phyloP scores from a whole-genome alignment of 306 rosid species.

The Acacia crassicarpa region DNA sequence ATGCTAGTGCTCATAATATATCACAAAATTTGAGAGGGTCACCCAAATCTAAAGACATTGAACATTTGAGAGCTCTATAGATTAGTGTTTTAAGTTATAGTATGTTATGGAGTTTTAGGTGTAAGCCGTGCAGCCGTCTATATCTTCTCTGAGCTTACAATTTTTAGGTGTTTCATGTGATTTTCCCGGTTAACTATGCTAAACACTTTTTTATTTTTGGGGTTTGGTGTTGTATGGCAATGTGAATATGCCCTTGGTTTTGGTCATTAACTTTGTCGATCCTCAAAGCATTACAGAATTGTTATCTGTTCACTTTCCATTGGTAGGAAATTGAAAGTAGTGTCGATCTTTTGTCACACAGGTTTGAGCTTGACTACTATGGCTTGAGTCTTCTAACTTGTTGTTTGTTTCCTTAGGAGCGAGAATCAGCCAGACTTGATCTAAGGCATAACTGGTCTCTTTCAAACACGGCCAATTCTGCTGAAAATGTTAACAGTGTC shows the following conservation, averaged over 20 bases:
- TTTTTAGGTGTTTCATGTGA: not conserved
- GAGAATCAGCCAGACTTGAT: constrained; percentile 43
- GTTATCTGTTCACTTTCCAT: not conserved
- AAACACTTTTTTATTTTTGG: not conserved
- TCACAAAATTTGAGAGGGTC: not conserved
- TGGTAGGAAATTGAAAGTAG: not conserved
- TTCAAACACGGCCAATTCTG: constrained; percentile 36
- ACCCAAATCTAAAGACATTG: not conserved
- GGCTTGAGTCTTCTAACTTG: not conserved
- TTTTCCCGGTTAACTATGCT: not conserved
- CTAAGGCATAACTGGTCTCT: constrained; percentile 33
- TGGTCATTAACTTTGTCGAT: not conserved
- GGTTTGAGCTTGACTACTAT: not conserved
- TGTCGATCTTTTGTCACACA: not conserved
- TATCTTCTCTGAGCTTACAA: not conserved
- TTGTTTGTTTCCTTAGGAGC: constrained; percentile 48
- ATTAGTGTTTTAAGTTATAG: not conserved
- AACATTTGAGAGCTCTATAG: not conserved
- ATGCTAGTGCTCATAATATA: not conserved
- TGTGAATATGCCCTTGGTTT: not conserved
- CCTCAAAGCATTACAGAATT: not conserved
- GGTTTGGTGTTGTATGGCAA: not conserved
- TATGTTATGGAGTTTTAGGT: not conserved
- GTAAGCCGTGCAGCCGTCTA: not conserved
- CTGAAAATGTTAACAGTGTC: constrained; percentile 38